Evolutionary conservation across 441 rosid genomes (phyloP).

Genomic region (Macaranga tanarius): DNA sequence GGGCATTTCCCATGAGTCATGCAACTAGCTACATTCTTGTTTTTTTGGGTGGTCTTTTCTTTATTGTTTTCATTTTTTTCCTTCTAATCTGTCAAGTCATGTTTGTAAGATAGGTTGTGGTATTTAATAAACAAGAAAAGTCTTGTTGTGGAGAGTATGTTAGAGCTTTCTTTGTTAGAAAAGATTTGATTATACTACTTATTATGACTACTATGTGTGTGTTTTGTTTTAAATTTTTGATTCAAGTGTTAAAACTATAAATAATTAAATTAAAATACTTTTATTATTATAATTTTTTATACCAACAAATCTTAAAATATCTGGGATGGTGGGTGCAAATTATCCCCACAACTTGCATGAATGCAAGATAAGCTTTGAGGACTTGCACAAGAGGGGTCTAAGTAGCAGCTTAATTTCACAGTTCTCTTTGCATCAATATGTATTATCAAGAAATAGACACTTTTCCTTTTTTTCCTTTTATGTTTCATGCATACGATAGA

Average conservation of each 20-base stretch:
- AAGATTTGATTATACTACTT: no score
- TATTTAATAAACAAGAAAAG: constrained; percentile 10
- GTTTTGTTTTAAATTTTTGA: no score
- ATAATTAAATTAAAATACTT: no score
- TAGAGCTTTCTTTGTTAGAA: background rate
- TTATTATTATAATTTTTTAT: no score
- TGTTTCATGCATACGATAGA: background rate
- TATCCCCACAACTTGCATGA: background rate
- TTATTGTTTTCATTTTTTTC: background rate
- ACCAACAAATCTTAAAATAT: no score
- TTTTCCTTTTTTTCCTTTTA: no score
- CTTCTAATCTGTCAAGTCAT: background rate
- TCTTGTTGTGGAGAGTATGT: background rate
- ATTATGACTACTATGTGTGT: no score
- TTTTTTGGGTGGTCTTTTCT: no score
- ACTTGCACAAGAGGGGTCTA: background rate
- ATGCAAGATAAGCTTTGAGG: background rate
- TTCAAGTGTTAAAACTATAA: no score
- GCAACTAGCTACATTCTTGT: constrained; percentile 41
- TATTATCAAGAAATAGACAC: background rate
- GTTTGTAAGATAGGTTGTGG: background rate
- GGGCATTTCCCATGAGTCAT: constrained; percentile 78
- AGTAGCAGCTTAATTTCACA: background rate
- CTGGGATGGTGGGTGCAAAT: no score
- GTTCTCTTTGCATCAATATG: background rate